phyloP scores from a whole-genome alignment of 2,329 filamentous ascomycete species.

The Fusarium fujikuroi region DNA sequence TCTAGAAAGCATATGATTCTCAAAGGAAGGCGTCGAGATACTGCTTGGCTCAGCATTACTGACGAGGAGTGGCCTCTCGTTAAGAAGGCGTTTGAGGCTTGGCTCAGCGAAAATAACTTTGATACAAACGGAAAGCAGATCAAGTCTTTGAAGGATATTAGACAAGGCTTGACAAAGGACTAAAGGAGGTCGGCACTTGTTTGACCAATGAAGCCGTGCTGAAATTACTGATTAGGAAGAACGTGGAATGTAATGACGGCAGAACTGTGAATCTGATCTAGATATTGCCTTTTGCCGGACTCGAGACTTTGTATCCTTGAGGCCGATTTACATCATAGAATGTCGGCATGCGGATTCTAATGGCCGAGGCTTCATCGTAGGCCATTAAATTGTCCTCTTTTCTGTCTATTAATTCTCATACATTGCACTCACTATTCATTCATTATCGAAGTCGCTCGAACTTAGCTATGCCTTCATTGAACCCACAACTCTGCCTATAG shows the following conservation, averaged over 20 bases:
- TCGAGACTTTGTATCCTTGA: neutral
- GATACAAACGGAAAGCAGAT: constrained; percentile 63
- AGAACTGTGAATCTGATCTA: neutral
- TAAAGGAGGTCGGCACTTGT: neutral
- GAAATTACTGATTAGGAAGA: too few species aligned
- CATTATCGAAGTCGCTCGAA: neutral
- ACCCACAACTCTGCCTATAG: neutral
- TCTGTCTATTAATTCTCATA: neutral
- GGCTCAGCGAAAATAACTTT: constrained; percentile 67
- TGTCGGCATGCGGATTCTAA: too few species aligned
- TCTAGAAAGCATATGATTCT: constrained; percentile 66
- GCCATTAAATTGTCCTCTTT: neutral
- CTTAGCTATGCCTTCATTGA: neutral
- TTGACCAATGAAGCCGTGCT: neutral
- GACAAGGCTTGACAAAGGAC: neutral
- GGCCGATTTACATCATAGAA: neutral
- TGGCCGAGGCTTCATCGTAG: neutral
- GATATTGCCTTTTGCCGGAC: neutral
- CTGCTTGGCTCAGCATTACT: constrained; percentile 68
- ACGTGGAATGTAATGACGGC: neutral
- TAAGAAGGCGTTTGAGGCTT: constrained; percentile 60
- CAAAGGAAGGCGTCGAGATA: constrained; percentile 67
- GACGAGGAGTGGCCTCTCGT: constrained; percentile 67
- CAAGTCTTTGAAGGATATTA: constrained; percentile 53
- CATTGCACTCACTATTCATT: too few species aligned